Evolutionary conservation across 208 protist species (phyloP), one percentile per base, ranked within the genome.

Genomic region (Trypanosomatidae sp.): DNA sequence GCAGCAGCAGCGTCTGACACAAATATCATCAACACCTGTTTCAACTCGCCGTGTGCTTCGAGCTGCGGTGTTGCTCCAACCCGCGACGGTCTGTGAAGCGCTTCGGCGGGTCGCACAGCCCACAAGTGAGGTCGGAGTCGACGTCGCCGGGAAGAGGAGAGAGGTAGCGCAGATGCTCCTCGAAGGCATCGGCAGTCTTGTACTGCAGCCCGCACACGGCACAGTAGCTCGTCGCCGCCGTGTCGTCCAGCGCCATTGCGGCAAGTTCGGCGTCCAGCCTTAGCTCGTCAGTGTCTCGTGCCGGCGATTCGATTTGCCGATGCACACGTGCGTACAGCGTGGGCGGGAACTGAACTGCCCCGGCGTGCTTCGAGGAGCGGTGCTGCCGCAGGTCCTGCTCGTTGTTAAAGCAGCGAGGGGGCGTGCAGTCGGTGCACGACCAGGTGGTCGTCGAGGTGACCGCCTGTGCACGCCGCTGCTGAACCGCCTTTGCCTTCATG

Each of bases 131-230:
- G 7, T 41, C 28, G 10, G 53, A 44, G 0, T 28, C 73, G 8
- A 22, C 66, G 25, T 76, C 71, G 1, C 66, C 80, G 0, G 80
- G 71, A 56, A 77, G 73, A 0, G 83, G 83, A 7, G 72, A 62
- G 5, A 87, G 59, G 56, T 82, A 87, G 22, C 47, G 46, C 39
- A 87, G 67, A 58, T 87, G 83, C 66, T 87, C 83, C 12, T 82
- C 67, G 59, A 70, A 87, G 8, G 72, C 73, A 9, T 56, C 74
- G 36, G 1, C 3, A 4, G 36, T 77, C 41, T 66, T 79, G 47
- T 82, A 87, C 49, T 68, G 76, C 33, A 87, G 49, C 1, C 66
- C 74, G 58, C 83, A 87, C 12, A 87, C 66, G 9, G 43, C 49
- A 53, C 83, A 87, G 66, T 74, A 80, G 19, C 13, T 10, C 2